Evolutionary conservation across 2,329 filamentous ascomycete genomes (phyloP), one percentile per base, ranked within the genome.

Genomic region (Uncinocarpus reesii): DNA sequence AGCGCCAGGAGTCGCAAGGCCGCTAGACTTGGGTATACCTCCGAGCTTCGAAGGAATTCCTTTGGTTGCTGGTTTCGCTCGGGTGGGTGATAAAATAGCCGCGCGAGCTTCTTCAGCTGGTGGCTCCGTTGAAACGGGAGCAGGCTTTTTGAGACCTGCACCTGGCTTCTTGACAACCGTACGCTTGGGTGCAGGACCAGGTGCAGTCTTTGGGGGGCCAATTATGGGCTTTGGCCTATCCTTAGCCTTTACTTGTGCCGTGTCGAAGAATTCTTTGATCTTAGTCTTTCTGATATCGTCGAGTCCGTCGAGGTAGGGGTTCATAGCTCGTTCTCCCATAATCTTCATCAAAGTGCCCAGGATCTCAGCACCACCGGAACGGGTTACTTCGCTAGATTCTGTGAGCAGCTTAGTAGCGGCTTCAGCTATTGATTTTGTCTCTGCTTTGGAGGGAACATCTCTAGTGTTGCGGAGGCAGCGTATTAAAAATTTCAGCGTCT

Each of bases 281-380:
- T 95, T 98, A 53, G 76, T 84, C 70, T 95, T 96, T 52, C 89
- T 80, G 56, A 96, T 96, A 20, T 98, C 92, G 62, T 98, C 92
- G 2, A 98, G 73, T 2, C 87, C 87, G 54, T 95, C 90, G 13
- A 98, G 71, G 63, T 94, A 85, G 7, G 86, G 84, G 36, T 84
- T 87, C 92, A 98, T 98, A 45, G 86, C 86, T 49, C 92, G 80
- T 66, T 98, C 93, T 35, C 92, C 90, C 71, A 96, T 86, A 48
- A 98, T 96, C 71, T 96, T 98, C 92, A 95, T 96, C 42, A 98
- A 67, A 0, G 89, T 95, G 54, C 93, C 92, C 2, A 98, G 72
- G 28, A 92, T 81, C 65, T 98, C 92, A 11, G 89, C 89, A 64
- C 89, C 92, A 24, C 87, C 88, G 42, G 90, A 83, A 67, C 92